Base-by-base conservation (phyloP, 148 eudicot species). In the Amaranthus cruentus region DNA sequence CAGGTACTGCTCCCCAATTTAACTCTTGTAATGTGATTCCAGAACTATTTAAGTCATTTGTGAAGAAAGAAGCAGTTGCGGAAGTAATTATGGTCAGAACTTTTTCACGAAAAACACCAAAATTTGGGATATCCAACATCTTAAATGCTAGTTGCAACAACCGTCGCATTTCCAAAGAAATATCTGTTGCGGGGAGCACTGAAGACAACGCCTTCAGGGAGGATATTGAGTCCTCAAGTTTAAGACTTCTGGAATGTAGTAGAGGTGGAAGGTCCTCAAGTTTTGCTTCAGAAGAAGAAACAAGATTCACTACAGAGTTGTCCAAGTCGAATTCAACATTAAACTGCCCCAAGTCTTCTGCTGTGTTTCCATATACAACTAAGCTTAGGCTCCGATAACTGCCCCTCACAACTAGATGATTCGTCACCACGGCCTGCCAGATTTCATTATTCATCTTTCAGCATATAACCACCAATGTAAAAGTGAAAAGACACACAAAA, bases 351-450 rank as follows among this genome's bases (percentile, higher is more conserved):
- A 96, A 80, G 80, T 96, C 99, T 88, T 90, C 97, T 6, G 96
- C 92, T 48, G 92, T 96, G 82, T 96, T 96, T 73, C 99, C 99
- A 80, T 96, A 96, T 70, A 96, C 85, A 78, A 96, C 92, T 81
- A 96, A 88, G 83, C 91, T 96, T 68, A 96, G 85, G 84, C 99
- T 96, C 69, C 99, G 94, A 82, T 96, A 96, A 83, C 95, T 90
- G 66, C 99, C 99, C 79, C 99, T 84, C 49, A 96, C 91, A 70
- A 92, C 96, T 86, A 96, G 81, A 89, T 89, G 97, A 87, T 83
- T 96, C 28, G 99, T 96, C 72, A 96, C 97, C 70, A 90, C 89
- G 75, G 95, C 97, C 99, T 96, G 87, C 80, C 83, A 81, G 70
- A 71, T 56, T 62, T 47, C 13, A 21, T 5, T 15, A 44, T 62